Base-by-base conservation (phyloP, 1,284 basidiomycete genomes). In the Trichosporon sp. region DNA sequence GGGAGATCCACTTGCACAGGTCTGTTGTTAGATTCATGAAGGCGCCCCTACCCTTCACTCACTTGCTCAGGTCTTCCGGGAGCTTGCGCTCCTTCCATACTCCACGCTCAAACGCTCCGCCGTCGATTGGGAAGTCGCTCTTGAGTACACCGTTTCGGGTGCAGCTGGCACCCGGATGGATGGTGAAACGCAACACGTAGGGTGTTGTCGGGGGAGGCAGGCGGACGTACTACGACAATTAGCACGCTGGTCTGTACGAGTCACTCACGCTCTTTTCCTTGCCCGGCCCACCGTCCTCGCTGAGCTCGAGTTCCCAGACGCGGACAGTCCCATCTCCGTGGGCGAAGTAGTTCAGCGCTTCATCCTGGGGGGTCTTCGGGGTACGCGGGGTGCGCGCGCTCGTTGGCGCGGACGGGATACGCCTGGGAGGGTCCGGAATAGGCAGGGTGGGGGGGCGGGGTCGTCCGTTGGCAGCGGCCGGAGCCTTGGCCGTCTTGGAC, bases 91-190 rank as follows among this genome's bases (percentile, higher is more conserved):
- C 87, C 9, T 88, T 86, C 81, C 92, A 94, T 53, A 84, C 87
- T 72, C 90, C 88, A 27, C 96, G 88, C 68, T 89, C 86, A 78
- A 98, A 99, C 15, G 82, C 84, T 31, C 92, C 92, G 18, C 94
- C 95, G 75, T 98, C 91, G 6, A 97, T 86, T 3, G 95, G 95
- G 77, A 97, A 97, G 83, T 97, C 96, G 70, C 92, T 95, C 85
- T 90, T 93, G 81, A 98, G 91, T 2, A 93, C 87, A 65, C 93
- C 95, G 73, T 95, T 92, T 75, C 89, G 90, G 2, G 92, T 89
- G 7, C 92, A 92, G 1, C 91, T 89, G 0, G 93, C 93, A 11
- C 95, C 95, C 0, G 95, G 91, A 69, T 92, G 91, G 66, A 98
- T 86, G 11, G 91, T 90, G 62, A 98, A 91, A 66, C 95, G 89